phyloP scores from a whole-genome alignment of 108 stramenopile species.

The Tribonema minus region DNA sequence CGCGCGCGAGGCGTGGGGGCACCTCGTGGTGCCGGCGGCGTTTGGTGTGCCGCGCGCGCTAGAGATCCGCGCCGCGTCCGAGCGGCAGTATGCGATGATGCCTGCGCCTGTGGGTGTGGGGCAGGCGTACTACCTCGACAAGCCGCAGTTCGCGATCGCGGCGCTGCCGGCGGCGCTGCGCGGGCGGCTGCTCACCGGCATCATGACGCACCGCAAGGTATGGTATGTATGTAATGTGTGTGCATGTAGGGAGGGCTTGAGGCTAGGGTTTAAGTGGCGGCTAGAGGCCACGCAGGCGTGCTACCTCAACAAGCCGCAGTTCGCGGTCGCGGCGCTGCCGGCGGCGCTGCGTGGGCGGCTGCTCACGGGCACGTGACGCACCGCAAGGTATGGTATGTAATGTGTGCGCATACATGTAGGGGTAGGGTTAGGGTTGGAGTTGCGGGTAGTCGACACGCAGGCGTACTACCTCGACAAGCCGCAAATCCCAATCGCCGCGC shows the following conservation, averaged over 20 bases:
- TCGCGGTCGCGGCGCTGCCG: too few relatives aligned
- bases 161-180: neutral
- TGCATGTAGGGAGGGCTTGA: too few relatives aligned
- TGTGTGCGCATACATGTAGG: too few relatives aligned
- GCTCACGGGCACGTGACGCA: too few relatives aligned
- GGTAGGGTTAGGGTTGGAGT: too few relatives aligned
- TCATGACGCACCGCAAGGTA: slow-evolving; percentile 22
- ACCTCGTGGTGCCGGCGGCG: slow-evolving; percentile 22
- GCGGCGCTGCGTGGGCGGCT: too few relatives aligned
- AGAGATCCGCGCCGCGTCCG: slow-evolving; percentile 18
- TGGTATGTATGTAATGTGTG: too few relatives aligned
- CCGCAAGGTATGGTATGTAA: too few relatives aligned
- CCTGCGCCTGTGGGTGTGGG: slow-evolving; percentile 17
- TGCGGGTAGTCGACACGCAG: slow-evolving; percentile 9
- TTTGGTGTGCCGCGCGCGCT: too few relatives aligned
- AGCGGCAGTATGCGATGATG: slow-evolving; percentile 8
- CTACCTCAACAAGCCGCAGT: too few relatives aligned
- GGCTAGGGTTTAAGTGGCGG: too few relatives aligned
- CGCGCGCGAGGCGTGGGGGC: slow-evolving; percentile 18
- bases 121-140: slow-evolving; percentile 19
- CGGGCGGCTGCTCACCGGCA: slow-evolving; percentile 7
- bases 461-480: slow-evolving; percentile 22
- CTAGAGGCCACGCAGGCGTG: too few relatives aligned
- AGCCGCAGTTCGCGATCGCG: slow-evolving; percentile 11
- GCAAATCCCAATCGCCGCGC: slow-evolving; percentile 1